Evolutionary conservation across 2,329 filamentous ascomycete genomes (phyloP), one percentile per base, ranked within the genome.

Genomic region (Aureobasidium namibiae): DNA sequence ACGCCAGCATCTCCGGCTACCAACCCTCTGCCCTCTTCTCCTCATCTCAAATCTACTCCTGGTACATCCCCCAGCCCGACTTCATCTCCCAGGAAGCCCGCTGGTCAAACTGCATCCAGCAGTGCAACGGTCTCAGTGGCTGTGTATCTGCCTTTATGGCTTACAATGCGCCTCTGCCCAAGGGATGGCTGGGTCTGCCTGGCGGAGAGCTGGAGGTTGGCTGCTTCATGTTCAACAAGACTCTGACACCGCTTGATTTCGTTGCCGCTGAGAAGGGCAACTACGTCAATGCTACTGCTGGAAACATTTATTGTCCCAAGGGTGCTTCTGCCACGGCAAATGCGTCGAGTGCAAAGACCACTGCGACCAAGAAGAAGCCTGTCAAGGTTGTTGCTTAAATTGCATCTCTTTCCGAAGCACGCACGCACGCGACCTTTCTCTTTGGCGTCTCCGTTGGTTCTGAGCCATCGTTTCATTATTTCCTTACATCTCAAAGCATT

Each of bases 111-210:
- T 75, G 73, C 61, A 65, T 71, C 3, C 56, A 75, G 61, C 74
- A 75, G 61, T 76, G 74, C 65, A 72, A 75, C 58, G 73, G 74
- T 13, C 72, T 71, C 46, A 59, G 61, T 16, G 64, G 68, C 39
- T 76, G 74, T 65, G 69, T 70, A 59, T 65, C 66, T 9, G 70
- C 68, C 2, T 71, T 69, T 31, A 69, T 74, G 67, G 72, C 69
- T 1, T 67, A 74, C 49, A 67, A 72, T n/a, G 65, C 74, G n/a
- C 62, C 63, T 14, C 65, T 68, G 9, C 73, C 73, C 9, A 60
- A 65, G n/a, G 68, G 67, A 1, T 73, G 70, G 44, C 69, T 68
- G 48, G 72, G 70, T 6, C 64, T 65, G 1, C 38, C 63, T 7
- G 70, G 69, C 1, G 72, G 73, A 1, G 61, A 64, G 24, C 61